These are phyloP conservation scores for Suillus variegatus DNA, from an alignment of 768 basidiomycete species.

Conservation along the genomic window DNA sequence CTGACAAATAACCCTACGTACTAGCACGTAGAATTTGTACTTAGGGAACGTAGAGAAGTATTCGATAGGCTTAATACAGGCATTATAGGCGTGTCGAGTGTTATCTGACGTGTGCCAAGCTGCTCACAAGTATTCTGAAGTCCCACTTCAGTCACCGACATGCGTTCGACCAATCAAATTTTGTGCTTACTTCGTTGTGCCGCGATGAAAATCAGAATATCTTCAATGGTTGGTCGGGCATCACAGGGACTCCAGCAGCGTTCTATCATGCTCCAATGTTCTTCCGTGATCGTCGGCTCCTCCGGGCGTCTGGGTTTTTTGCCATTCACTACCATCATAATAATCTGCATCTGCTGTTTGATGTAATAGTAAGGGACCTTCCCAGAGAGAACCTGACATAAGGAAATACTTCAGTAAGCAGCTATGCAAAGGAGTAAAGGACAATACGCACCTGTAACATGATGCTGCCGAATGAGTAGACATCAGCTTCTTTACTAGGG, in stretches of 20 bases:
- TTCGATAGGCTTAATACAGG: not conserved
- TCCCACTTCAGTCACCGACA: not conserved
- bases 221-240: constrained; percentile 17
- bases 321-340: constrained; percentile 10
- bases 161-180: not conserved
- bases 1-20: not conserved
- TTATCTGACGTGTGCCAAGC: not conserved
- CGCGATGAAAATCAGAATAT: constrained; percentile 18
- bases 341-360: constrained; percentile 7
- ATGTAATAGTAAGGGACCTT: constrained; percentile 12
- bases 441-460: constrained; percentile 6
- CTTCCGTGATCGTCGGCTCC: constrained; percentile 9
- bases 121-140: not conserved
- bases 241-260: constrained; percentile 3
- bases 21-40: not conserved
- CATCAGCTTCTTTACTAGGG: constrained; percentile 7
- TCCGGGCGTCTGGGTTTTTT: constrained; percentile 6
- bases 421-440: not conserved
- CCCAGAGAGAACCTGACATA: constrained; percentile 9
- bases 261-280: constrained; percentile 11
- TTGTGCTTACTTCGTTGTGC: not conserved
- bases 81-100: not conserved
- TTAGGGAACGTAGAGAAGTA: not conserved
- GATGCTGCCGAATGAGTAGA: constrained; percentile 29
- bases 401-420: not conserved